A percentile compares a stretch with the other conserved stretches of the same genome.
phyloP scores from a whole-genome alignment of 805 yeast species.

The Candida verbasci region DNA sequence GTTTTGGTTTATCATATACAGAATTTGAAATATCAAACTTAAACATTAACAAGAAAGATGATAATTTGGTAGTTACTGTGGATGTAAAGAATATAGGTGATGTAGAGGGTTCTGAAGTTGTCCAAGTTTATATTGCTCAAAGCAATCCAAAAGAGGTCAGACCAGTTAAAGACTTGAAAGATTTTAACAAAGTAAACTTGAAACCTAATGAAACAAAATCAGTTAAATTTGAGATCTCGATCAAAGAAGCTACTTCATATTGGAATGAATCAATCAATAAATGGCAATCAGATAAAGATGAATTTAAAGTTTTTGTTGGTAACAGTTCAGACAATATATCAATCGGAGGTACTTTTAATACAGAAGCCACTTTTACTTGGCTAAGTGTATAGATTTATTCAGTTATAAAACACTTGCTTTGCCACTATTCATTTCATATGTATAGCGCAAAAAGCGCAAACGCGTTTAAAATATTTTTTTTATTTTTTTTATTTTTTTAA shows the following conservation, averaged over 20 bases:
- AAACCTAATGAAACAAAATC: conserved; percentile 13
- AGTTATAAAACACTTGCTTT: too few species aligned
- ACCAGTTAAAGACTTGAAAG: conserved; percentile 27
- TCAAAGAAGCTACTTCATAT: conserved; percentile 25
- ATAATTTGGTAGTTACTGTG: conserved; percentile 14
- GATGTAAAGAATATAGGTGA: conserved; percentile 20
- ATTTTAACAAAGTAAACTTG: conserved; percentile 24
- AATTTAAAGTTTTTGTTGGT: conserved; percentile 23
- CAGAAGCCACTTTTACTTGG: conserved; percentile 10
- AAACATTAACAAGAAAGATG: conserved; percentile 15
- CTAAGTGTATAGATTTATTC: conserved; percentile 2
- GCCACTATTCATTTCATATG: too few species aligned
- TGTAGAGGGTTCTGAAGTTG: conserved; percentile 23
- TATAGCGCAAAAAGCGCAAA: too few species aligned
- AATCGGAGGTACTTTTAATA: conserved; percentile 15
- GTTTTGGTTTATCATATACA: conserved; percentile 28
- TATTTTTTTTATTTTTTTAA: neutral
- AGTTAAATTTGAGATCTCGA: conserved; percentile 15
- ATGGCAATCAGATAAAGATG: conserved; percentile 23
- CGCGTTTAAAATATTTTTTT: neutral
- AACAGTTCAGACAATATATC: conserved; percentile 17
- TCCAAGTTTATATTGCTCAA: conserved; percentile 22
- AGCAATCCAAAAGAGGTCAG: conserved; percentile 15
- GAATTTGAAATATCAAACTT: conserved; percentile 15
- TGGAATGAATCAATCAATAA: conserved; percentile 23